These are phyloP conservation scores for Arthrocladium fulminans DNA, from an alignment of 2,329 filamentous ascomycete genomes.

Conservation along the genomic window DNA sequence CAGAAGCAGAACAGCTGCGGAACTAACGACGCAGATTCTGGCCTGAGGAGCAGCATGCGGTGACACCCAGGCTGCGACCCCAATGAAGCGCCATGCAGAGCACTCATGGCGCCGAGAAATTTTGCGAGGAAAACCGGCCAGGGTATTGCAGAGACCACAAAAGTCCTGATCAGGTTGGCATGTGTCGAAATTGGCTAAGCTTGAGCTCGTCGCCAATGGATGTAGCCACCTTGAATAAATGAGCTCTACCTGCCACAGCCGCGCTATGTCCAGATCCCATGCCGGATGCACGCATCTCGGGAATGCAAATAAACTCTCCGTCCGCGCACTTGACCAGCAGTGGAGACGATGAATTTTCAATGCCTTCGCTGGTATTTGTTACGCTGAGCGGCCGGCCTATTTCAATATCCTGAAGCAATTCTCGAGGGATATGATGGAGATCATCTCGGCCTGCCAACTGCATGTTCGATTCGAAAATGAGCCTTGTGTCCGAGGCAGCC, in stretches of 20 bases:
- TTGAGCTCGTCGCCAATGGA: constrained; percentile 9
- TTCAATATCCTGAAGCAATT: constrained; percentile 13
- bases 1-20: not conserved
- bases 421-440: constrained; percentile 10
- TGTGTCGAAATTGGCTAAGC: constrained; percentile 13
- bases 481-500: not conserved
- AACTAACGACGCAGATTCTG: constrained; percentile 17
- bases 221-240: constrained; percentile 10
- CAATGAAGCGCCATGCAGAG: not conserved
- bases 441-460: constrained; percentile 10
- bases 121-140: not conserved
- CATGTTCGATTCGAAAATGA: constrained; percentile 15
- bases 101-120: not conserved
- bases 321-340: constrained; percentile 28
- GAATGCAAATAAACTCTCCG: constrained; percentile 10
- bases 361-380: constrained; percentile 21
- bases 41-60: constrained; percentile 12
- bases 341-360: constrained; percentile 29
- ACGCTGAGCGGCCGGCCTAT: constrained; percentile 32
- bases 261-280: constrained; percentile 10
- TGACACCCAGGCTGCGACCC: constrained; percentile 3
- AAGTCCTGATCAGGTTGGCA: not conserved
- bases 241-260: constrained; percentile 13
- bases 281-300: constrained; percentile 14
- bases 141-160: no score